phyloP scores from a whole-genome alignment of 805 yeast species.

The Schizosaccharomyces japonicus region DNA sequence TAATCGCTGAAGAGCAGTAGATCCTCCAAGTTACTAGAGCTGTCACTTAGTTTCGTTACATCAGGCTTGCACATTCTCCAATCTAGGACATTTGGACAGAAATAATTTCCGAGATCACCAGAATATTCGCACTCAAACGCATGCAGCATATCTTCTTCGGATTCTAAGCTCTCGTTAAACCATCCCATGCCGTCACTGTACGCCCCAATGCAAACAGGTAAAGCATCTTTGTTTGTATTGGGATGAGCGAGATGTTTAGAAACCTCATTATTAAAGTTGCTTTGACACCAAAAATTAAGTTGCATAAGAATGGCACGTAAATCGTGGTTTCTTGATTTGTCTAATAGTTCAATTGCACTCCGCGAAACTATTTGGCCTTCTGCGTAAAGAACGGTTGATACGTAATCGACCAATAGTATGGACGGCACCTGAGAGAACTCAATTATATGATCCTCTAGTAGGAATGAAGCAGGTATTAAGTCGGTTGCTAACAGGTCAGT shows the following conservation, averaged over 20 bases:
- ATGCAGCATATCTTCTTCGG: neutral
- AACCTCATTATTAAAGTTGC: neutral
- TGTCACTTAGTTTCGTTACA: no score
- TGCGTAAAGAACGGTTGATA: neutral
- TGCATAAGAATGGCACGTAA: constrained; percentile 1
- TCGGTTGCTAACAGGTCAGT: neutral
- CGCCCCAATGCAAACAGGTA: neutral
- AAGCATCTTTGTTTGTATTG: neutral
- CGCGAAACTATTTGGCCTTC: neutral
- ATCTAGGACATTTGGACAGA: neutral
- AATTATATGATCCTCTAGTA: neutral
- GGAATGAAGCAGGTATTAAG: neutral
- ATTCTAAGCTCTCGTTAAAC: neutral
- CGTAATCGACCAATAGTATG: neutral
- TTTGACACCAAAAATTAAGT: neutral
- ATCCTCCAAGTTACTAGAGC: no score
- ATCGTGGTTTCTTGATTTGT: neutral
- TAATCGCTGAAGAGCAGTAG: neutral
- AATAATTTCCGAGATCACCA: neutral
- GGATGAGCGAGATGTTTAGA: neutral
- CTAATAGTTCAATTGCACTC: neutral
- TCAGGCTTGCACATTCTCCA: no score
- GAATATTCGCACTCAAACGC: neutral
- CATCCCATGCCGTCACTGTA: neutral
- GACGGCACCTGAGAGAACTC: neutral